Evolutionary conservation across 2,329 filamentous ascomycete genomes (phyloP).

Genomic region (Coniochaeta sp.): DNA sequence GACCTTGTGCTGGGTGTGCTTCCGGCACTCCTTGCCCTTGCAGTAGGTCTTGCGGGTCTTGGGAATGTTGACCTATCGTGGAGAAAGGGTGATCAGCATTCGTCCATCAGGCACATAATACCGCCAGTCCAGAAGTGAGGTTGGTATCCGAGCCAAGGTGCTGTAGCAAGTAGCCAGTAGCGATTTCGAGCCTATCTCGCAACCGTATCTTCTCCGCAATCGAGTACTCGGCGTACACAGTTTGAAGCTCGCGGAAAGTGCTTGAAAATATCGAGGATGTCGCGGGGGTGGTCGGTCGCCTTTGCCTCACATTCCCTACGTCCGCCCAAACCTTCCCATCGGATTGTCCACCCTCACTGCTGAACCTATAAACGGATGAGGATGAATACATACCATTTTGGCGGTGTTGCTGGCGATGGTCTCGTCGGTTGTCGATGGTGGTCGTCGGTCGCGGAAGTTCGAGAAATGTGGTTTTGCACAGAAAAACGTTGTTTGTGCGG

Average conservation of each 20-base stretch:
- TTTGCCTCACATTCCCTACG: neutral
- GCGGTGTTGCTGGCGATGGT: conserved; percentile 2
- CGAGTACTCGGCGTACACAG: neutral
- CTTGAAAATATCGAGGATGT: neutral
- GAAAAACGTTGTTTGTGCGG: conserved; percentile 2
- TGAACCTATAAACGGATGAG: neutral
- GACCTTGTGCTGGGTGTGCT: conserved; percentile 74
- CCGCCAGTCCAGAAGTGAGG: neutral
- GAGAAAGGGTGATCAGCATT: conserved; percentile 21
- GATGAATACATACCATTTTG: conserved; percentile 3
- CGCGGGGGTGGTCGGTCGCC: neutral
- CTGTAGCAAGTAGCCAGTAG: neutral
- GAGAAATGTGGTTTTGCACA: neutral
- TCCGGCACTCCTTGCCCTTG: conserved; percentile 77
- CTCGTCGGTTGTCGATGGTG: conserved; percentile 2
- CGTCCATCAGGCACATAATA: neutral
- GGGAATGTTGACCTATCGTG: conserved; percentile 83
- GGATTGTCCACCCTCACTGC: neutral
- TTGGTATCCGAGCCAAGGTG: neutral
- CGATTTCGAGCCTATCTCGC: neutral
- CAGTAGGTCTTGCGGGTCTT: conserved; percentile 90
- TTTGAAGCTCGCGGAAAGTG: neutral
- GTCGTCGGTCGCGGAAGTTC: neutral
- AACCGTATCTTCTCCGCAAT: neutral
- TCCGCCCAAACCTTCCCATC: too few relatives aligned